Base-by-base conservation (phyloP, 306 rosid species). In the Fragaria ananassa region DNA sequence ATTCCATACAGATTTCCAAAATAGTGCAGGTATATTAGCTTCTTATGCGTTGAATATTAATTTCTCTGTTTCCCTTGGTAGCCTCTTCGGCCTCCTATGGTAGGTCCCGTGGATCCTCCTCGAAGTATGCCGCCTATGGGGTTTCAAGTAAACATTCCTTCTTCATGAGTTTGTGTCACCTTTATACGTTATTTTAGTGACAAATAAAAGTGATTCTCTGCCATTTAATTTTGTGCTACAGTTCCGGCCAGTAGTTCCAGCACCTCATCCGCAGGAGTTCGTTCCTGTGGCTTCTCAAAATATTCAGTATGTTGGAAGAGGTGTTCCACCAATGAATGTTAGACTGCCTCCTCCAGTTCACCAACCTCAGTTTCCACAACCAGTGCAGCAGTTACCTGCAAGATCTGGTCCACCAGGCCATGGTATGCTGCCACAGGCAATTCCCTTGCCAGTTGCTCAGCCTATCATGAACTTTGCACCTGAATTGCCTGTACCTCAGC, bases 11-110 rank as follows among this genome's bases (percentile, higher is more conserved):
- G 19, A 17, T 29, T 4, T 41, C 19, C 10, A 72, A 72, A 37
- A 12, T 54, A 72, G 39, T 74, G 44, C 45, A 29, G 60, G 58
- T 29, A 65, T 15, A 4, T 74, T 37, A 54, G 9, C 9, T 78
- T 23, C 50, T 68, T 58, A 57, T 50, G 51, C n/a, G 41, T 71
- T 57, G 31, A 42, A 23, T 61, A 69, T 71, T 47, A 8, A 41
- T 62, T 56, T 39, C 18, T 58, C 69, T 72, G 10, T 57, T 70
- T 67, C 65, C 74, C 25, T 66, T 74, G 45, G 75, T 46, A 91
- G 97, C 96, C 93, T 85, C 79, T 88, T 71, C 92, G 91, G 83
- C 93, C 92, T 80, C 92, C 93, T 8, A 71, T 87, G 10, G 79
- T 83, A 68, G 90, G 93, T 89, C 71, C 91, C 25, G 76, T 86